Conservation (phyloP, 140 eudicot genomes). For the Bidens hawaiensis region DNA sequence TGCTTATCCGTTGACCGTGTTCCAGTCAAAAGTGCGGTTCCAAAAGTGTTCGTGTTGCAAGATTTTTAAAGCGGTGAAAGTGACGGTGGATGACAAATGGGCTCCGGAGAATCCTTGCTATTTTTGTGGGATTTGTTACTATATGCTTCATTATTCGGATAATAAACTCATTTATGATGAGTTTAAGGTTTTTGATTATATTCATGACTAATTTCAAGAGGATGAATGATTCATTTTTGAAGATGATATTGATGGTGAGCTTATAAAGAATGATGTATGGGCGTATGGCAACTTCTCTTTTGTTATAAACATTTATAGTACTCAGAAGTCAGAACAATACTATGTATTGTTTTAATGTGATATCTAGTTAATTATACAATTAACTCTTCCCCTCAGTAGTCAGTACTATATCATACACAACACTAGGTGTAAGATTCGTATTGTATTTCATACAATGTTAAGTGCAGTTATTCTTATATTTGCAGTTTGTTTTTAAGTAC, state of each 20-base stretch:
- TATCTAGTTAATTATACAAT: no score
- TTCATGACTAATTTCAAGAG: slow-evolving; percentile 40
- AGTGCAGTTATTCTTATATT: no score
- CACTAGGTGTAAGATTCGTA: no score
- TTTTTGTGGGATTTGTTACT: slow-evolving; percentile 71
- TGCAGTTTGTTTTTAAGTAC: no score
- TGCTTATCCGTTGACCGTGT: slow-evolving; percentile 58
- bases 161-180: slow-evolving; percentile 49
- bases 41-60: slow-evolving; percentile 67
- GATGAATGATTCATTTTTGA: background rate
- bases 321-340: no score
- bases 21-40: slow-evolving; percentile 41
- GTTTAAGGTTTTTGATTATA: slow-evolving; percentile 53
- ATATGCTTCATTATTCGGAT: slow-evolving; percentile 74
- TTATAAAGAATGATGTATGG: background rate
- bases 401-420: no score
- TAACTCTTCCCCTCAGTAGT: no score
- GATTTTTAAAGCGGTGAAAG: slow-evolving; percentile 57
- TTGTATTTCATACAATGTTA: no score
- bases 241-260: background rate
- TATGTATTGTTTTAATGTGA: no score
- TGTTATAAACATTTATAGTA: no score
- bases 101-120: slow-evolving; percentile 76
- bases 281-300: no score
- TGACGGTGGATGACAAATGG: slow-evolving; percentile 81